Base-by-base conservation (phyloP, 345 rosid species). In the Salix caprea region DNA sequence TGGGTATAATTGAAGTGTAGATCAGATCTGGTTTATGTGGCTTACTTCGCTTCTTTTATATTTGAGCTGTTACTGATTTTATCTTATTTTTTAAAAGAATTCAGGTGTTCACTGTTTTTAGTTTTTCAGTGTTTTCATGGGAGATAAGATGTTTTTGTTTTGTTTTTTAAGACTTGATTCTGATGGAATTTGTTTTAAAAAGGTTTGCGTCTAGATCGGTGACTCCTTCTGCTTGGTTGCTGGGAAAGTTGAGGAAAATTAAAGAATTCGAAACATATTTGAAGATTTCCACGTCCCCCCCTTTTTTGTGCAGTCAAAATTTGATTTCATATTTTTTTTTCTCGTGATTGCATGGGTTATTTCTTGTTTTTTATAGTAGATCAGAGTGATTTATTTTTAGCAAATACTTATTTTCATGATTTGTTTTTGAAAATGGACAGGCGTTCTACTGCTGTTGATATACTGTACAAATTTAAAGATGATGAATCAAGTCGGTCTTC, bases 401-500 rank as follows among this genome's bases (percentile, higher is more conserved):
- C 4, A 11, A 58, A 1, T 56, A 56, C 4, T 58, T 58, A 4
- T 28, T 16, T 48, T 48, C 14, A 13, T 8, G 50, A 11, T n/a
- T 39, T 23, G 21, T 40, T 32, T 56, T 56, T 58, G 48, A 15
- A 23, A 65, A 54, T 64, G 75, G 52, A 70, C 77, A 86, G 92
- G 87, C 84, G 89, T 87, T 86, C 90, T 84, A 75, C 86, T 81
- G 85, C 75, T 72, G 82, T 58, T 13, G 5, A 84, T 48, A 80
- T 50, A 48, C 73, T 56, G 77, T 42, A 36, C 60, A 42, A 79
- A 71, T 74, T 82, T 62, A 77, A 86, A 84, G 91, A 95, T 93
- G 99, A 88, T 93, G 99, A 88, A 89, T 86, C 92, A 86, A 75
- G 89, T 84, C 36, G 83, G 86, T 84, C 84, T 88, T 79, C 96